Evolutionary conservation across 768 basidiomycete genomes (phyloP).

Genomic region (Lanmaoa pseudosensibilis): DNA sequence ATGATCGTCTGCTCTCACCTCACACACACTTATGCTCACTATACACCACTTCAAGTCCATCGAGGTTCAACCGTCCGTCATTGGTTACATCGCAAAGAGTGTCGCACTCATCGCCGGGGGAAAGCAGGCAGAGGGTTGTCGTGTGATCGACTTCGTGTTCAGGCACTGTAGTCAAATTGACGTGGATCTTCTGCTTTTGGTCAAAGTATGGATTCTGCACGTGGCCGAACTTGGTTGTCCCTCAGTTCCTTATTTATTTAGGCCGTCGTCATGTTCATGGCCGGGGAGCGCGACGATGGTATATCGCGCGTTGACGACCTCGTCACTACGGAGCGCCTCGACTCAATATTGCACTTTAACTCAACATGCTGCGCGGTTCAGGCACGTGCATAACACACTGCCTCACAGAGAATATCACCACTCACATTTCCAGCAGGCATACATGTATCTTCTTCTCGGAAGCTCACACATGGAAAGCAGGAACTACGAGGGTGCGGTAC

Average conservation of each 20-base stretch:
- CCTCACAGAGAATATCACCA: background rate
- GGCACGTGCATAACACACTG: background rate
- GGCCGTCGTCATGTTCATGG: background rate
- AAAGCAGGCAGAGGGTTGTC: background rate
- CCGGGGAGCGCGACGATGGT: background rate
- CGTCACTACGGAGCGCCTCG: background rate
- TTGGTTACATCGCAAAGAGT: slow-evolving; percentile 6
- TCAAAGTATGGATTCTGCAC: background rate
- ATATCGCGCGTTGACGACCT: background rate
- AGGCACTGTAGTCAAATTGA: background rate
- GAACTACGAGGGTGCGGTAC: background rate
- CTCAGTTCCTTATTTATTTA: background rate
- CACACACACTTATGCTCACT: background rate
- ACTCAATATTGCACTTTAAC: background rate
- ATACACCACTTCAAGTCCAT: background rate
- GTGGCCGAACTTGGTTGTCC: no score
- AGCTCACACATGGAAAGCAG: background rate
- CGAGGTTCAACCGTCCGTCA: background rate
- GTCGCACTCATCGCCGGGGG: background rate
- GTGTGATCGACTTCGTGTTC: slow-evolving; percentile 5
- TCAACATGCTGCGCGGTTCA: slow-evolving; percentile 1
- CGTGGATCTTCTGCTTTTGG: background rate
- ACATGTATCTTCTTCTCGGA: background rate
- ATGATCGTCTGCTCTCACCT: background rate
- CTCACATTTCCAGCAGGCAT: background rate